phyloP scores from a whole-genome alignment of 495 filamentous ascomycete species.

The Lasiosphaeria hispida region DNA sequence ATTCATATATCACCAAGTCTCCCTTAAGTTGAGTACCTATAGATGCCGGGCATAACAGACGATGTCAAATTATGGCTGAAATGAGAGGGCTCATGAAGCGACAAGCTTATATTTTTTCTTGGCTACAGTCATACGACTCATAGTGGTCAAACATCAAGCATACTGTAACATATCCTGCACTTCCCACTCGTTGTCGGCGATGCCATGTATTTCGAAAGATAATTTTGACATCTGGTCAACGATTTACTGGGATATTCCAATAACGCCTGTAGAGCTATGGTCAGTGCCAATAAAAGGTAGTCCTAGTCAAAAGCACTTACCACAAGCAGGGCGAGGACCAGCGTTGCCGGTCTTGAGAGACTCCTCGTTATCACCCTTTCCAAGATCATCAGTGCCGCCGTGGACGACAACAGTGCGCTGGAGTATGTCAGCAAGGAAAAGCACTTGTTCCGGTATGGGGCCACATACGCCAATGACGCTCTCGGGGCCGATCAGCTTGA shows the following conservation, averaged over 20 bases:
- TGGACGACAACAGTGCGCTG: slow-evolving; percentile 95
- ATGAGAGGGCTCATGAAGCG: no score
- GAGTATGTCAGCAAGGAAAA: slow-evolving; percentile 9
- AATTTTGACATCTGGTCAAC: not conserved
- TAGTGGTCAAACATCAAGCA: no score
- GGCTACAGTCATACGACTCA: no score
- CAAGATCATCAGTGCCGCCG: slow-evolving; percentile 91
- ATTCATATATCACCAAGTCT: no score
- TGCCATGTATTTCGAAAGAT: not conserved
- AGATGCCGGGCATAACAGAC: no score
- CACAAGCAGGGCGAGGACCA: slow-evolving; percentile 87
- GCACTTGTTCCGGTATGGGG: not conserved
- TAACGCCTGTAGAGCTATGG: slow-evolving; percentile 62
- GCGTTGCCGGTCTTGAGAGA: slow-evolving; percentile 98
- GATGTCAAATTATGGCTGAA: no score
- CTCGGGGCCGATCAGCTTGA: slow-evolving; percentile 94
- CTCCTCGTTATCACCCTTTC: slow-evolving; percentile 83
- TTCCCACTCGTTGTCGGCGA: not conserved
- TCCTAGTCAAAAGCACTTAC: slow-evolving; percentile 46
- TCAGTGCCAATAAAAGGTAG: slow-evolving; percentile 2
- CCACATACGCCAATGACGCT: slow-evolving; percentile 87
- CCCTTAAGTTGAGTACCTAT: no score
- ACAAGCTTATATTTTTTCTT: no score
- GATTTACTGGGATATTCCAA: slow-evolving; percentile 71
- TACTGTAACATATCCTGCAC: no score